A percentile compares a stretch with the other conserved stretches of the same genome.
phyloP scores from a whole-genome alignment of 2,329 filamentous ascomycete species.

The Fusarium sp. region DNA sequence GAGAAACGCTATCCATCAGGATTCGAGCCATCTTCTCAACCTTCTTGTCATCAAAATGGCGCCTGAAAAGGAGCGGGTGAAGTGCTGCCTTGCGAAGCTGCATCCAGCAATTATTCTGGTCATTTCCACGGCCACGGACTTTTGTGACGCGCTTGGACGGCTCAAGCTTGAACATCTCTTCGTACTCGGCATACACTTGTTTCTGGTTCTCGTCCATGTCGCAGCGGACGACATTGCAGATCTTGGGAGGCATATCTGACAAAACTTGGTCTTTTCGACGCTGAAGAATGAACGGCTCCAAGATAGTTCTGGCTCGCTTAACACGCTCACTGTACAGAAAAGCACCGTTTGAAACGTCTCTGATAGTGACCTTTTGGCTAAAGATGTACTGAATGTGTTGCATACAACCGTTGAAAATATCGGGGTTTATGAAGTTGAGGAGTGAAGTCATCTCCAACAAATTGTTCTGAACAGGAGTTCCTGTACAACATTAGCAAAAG shows the following conservation, averaged over 20 bases:
- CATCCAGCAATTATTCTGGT: conserved; percentile 81
- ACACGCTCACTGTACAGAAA: conserved; percentile 90
- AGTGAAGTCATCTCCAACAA: conserved; percentile 90
- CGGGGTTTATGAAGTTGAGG: conserved; percentile 91
- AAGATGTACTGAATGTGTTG: conserved; percentile 89
- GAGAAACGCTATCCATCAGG: conserved; percentile 74
- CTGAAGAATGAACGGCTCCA: conserved; percentile 94
- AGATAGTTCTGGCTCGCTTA: conserved; percentile 85
- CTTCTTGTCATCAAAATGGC: conserved; percentile 78
- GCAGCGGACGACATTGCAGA: conserved; percentile 81
- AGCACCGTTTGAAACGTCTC: conserved; percentile 81
- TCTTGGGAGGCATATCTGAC: conserved; percentile 83
- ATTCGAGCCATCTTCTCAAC: conserved; percentile 82
- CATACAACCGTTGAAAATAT: conserved; percentile 79
- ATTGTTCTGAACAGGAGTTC: conserved; percentile 95
- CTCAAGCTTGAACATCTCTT: conserved; percentile 71
- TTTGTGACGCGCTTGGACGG: conserved; percentile 64
- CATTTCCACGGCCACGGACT: conserved; percentile 58
- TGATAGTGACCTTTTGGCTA: conserved; percentile 88
- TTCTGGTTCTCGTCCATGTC: conserved; percentile 78
- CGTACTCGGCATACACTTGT: conserved; percentile 74
- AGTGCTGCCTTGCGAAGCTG: conserved; percentile 92
- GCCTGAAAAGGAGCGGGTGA: conserved; percentile 87
- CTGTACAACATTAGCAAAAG: conserved; percentile 59
- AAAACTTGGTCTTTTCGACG: conserved; percentile 94